These are phyloP conservation scores for Starmerella asiatica DNA, from an alignment of 805 yeast species.

Conservation along the genomic window DNA sequence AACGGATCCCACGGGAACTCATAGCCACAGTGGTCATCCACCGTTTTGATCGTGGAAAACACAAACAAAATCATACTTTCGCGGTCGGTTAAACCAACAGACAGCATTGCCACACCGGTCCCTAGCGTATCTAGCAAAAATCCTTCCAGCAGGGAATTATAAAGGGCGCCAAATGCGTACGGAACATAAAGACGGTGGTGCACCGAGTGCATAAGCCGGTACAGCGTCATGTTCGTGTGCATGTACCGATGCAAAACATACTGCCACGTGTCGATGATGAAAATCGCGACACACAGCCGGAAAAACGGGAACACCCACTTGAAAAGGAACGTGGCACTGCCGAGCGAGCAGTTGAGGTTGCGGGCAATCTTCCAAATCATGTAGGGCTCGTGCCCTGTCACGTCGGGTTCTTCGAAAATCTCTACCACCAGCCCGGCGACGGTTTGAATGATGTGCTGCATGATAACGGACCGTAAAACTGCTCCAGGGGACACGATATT, in stretches of 20 bases:
- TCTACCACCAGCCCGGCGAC: constrained; percentile 47
- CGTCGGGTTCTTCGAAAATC: constrained; percentile 37
- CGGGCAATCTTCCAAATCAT: constrained; percentile 36
- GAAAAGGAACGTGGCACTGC: constrained; percentile 39
- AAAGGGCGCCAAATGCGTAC: constrained; percentile 90
- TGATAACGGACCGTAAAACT: constrained; percentile 66
- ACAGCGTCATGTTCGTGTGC: constrained; percentile 69
- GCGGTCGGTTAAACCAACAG: constrained; percentile 54
- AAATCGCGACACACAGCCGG: constrained; percentile 50
- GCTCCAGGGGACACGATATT: constrained; percentile 59
- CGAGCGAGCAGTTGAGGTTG: constrained; percentile 23
- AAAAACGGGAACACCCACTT: constrained; percentile 48
- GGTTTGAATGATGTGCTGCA: constrained; percentile 79
- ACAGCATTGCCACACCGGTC: constrained; percentile 65
- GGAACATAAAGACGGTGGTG: constrained; percentile 94
- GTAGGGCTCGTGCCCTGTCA: constrained; percentile 39
- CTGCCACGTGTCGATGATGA: constrained; percentile 89
- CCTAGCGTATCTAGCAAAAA: constrained; percentile 84
- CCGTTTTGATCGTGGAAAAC: constrained; percentile 89
- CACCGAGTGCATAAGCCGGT: constrained; percentile 76
- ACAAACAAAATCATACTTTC: constrained; percentile 64
- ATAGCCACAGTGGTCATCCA: constrained; percentile 98
- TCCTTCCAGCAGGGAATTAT: constrained; percentile 90
- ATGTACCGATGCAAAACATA: constrained; percentile 75
- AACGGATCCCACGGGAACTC: constrained; percentile 82